Conservation (phyloP, 345 rosid genomes). For the Conringia planisiliqua region DNA sequence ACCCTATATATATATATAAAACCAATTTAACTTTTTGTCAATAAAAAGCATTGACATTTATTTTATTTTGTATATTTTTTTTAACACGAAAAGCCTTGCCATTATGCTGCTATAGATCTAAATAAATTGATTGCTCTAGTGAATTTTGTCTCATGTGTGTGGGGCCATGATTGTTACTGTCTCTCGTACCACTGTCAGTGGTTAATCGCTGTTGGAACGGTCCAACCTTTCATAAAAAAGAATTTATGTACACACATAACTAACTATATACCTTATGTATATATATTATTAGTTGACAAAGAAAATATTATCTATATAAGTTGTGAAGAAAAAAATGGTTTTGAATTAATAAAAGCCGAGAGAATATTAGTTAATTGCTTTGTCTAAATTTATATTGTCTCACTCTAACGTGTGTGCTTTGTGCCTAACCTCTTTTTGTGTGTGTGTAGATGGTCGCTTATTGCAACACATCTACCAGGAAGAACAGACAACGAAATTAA, state of each 20-base stretch:
- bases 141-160: constrained; percentile 5
- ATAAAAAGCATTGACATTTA: too few relatives aligned
- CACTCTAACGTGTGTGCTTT: background rate
- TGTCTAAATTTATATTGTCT: too few relatives aligned
- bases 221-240: background rate
- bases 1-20: background rate
- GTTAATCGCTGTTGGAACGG: background rate
- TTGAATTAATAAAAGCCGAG: background rate
- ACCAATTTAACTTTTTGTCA: constrained; percentile 4
- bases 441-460: constrained; percentile 62
- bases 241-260: background rate
- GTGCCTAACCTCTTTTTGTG: background rate
- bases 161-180: background rate
- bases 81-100: too few relatives aligned
- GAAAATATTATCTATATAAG: background rate
- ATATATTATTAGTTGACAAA: background rate
- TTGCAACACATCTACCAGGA: constrained; percentile 79
- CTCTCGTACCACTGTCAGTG: background rate
- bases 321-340: background rate
- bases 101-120: background rate
- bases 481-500: constrained; percentile 90
- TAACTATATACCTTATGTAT: background rate
- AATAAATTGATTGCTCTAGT: background rate
- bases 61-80: too few relatives aligned
- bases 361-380: background rate